Evolutionary conservation across 2,329 filamentous ascomycete genomes (phyloP).

Genomic region (Alternaria triticimaculans): DNA sequence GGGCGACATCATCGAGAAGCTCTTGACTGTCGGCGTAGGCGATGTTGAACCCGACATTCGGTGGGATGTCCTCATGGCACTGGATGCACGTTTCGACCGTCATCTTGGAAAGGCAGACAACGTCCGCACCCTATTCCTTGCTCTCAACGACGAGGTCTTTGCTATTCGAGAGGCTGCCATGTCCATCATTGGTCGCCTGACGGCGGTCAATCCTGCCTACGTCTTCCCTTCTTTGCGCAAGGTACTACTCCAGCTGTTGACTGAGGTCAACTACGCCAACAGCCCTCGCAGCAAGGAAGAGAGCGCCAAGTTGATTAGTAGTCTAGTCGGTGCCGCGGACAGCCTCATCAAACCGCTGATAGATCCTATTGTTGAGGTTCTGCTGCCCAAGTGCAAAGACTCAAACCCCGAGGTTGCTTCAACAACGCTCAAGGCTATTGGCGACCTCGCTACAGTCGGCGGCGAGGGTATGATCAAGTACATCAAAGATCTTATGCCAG

Average conservation of each 20-base stretch:
- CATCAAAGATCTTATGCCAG: conserved; percentile 89
- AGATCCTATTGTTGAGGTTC: conserved; percentile 90
- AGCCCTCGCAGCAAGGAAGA: conserved; percentile 95
- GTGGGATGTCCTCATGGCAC: conserved; percentile 82
- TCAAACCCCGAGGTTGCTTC: conserved; percentile 86
- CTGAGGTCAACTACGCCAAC: conserved; percentile 94
- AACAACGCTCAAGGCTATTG: conserved; percentile 93
- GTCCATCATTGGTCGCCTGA: conserved; percentile 92
- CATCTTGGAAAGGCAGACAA: conserved; percentile 98
- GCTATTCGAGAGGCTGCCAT: conserved; percentile 93
- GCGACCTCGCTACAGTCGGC: conserved; percentile 90
- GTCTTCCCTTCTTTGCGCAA: conserved; percentile 96
- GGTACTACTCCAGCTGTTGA: conserved; percentile 92
- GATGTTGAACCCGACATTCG: conserved; percentile 89
- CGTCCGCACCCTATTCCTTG: conserved; percentile 92
- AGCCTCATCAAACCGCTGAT: conserved; percentile 95
- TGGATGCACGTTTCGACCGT: conserved; percentile 93
- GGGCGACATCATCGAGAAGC: conserved; percentile 95
- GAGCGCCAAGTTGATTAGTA: conserved; percentile 88
- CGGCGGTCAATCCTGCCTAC: conserved; percentile 91
- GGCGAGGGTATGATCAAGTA: conserved; percentile 93
- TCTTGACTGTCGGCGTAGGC: conserved; percentile 92
- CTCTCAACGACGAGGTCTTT: conserved; percentile 94
- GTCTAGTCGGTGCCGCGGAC: conserved; percentile 91
- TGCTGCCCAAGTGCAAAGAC: conserved; percentile 92